A percentile compares a stretch with the other conserved stretches of the same genome.
Conservation (phyloP, 2,329 filamentous ascomycete species). For the Saccharata proteae region DNA sequence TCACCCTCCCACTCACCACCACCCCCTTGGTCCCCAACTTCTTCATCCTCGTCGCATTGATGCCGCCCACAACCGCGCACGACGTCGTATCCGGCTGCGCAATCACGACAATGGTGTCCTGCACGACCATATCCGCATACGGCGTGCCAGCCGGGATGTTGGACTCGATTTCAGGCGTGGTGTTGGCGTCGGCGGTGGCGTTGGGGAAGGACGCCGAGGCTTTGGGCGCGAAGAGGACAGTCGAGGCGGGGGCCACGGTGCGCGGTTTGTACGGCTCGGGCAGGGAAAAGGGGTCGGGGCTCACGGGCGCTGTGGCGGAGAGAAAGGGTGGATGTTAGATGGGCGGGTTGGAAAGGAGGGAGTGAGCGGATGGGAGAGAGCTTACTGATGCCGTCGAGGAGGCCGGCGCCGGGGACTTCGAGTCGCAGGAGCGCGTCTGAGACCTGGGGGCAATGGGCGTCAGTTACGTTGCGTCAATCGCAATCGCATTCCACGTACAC, state of each 20-base stretch:
- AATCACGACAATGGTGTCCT: constrained; percentile 52
- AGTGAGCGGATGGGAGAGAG: no score
- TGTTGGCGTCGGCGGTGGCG: constrained; percentile 10
- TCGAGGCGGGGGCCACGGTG: constrained; percentile 44
- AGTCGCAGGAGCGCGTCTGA: constrained; percentile 64
- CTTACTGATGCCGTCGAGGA: constrained; percentile 51
- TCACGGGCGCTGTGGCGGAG: constrained; percentile 8
- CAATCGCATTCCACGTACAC: not conserved
- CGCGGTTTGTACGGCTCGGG: constrained; percentile 14
- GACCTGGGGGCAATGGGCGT: constrained; percentile 31
- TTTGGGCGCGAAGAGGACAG: constrained; percentile 52
- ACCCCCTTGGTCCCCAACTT: constrained; percentile 47
- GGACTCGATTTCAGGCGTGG: constrained; percentile 20
- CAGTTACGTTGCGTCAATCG: no score
- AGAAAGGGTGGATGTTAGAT: not conserved
- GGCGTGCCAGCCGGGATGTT: constrained; percentile 49
- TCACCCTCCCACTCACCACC: constrained; percentile 55
- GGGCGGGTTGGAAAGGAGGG: not conserved
- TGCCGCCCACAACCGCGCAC: constrained; percentile 64
- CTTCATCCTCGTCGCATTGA: constrained; percentile 61
- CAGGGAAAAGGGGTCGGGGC: constrained; percentile 17
- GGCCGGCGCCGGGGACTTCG: constrained; percentile 53
- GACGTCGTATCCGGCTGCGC: constrained; percentile 52
- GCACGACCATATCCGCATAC: constrained; percentile 54
- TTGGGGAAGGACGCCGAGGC: constrained; percentile 23